Evolutionary conservation across 805 yeast genomes (phyloP).

Genomic region (Candida taoyuanica): DNA sequence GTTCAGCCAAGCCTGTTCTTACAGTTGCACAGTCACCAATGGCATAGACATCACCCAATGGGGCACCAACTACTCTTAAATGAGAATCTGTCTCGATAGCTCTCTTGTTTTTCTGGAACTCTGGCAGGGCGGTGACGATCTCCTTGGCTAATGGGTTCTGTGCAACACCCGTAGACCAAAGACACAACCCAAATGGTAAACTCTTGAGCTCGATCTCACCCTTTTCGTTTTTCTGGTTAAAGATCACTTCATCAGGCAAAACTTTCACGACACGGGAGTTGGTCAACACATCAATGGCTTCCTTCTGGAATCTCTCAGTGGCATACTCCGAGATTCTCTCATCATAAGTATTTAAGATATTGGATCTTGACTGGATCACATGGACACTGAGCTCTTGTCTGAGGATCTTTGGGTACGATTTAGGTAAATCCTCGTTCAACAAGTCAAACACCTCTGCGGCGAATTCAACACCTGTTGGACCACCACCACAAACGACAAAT

Average conservation of each 20-base stretch:
- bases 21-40: slow-evolving; percentile 71
- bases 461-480: slow-evolving; percentile 71
- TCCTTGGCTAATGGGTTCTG: slow-evolving; percentile 57
- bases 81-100: slow-evolving; percentile 80
- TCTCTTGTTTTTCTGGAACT: slow-evolving; percentile 52
- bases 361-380: slow-evolving; percentile 63
- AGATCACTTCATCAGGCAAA: slow-evolving; percentile 51
- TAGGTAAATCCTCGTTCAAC: slow-evolving; percentile 58
- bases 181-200: slow-evolving; percentile 61
- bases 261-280: slow-evolving; percentile 61
- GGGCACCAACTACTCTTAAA: slow-evolving; percentile 63
- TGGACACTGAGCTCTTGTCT: slow-evolving; percentile 64
- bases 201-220: slow-evolving; percentile 39
- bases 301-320: slow-evolving; percentile 56
- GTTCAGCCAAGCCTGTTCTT: slow-evolving; percentile 53
- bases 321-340: slow-evolving; percentile 62
- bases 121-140: slow-evolving; percentile 43
- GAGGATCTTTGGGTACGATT: slow-evolving; percentile 52
- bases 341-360: slow-evolving; percentile 65
- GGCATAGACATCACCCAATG: slow-evolving; percentile 63
- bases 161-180: slow-evolving; percentile 77
- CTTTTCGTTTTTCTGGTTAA: slow-evolving; percentile 45
- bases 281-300: slow-evolving; percentile 56
- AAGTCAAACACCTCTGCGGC: slow-evolving; percentile 69
- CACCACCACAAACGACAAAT: slow-evolving; percentile 71